A percentile compares a stretch with the other conserved stretches of the same genome.
Evolutionary conservation across 495 filamentous ascomycete genomes (phyloP).

Genomic region (Diplogelasinospora grovesii): DNA sequence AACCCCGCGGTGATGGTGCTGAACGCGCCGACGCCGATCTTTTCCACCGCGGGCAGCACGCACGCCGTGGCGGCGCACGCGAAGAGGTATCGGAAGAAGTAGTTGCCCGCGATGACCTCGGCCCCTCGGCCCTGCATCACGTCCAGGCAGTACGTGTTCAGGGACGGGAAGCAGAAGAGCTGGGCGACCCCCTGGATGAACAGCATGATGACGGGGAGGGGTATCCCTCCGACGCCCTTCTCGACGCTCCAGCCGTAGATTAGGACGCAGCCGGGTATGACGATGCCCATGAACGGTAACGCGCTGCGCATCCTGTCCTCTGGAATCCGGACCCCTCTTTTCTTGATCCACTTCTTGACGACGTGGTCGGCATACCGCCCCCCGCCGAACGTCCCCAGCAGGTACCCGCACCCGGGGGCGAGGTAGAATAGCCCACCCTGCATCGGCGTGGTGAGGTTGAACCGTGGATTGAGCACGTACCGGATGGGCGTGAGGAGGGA

Average conservation of each 20-base stretch:
- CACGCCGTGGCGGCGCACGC: constrained; percentile 57
- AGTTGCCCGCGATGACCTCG: constrained; percentile 69
- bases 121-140: constrained; percentile 60
- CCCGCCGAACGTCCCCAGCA: constrained; percentile 62
- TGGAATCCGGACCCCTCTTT: constrained; percentile 55
- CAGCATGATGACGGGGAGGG: constrained; percentile 61
- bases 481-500: constrained; percentile 66
- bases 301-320: constrained; percentile 63
- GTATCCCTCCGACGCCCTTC: constrained; percentile 57
- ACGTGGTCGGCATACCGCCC: constrained; percentile 64
- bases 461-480: constrained; percentile 67
- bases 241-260: constrained; percentile 70
- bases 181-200: constrained; percentile 67
- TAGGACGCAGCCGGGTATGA: constrained; percentile 59
- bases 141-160: constrained; percentile 73
- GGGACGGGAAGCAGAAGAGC: constrained; percentile 63
- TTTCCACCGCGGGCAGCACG: constrained; percentile 59
- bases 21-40: constrained; percentile 64
- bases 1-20: constrained; percentile 51
- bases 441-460: constrained; percentile 58
- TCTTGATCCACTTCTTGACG: constrained; percentile 56
- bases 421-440: constrained; percentile 67
- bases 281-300: constrained; percentile 50
- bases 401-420: constrained; percentile 64
- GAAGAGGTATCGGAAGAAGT: constrained; percentile 63